Evolutionary conservation across 129 eudicot genomes (phyloP).

Genomic region (Flaveria ramosissima): DNA sequence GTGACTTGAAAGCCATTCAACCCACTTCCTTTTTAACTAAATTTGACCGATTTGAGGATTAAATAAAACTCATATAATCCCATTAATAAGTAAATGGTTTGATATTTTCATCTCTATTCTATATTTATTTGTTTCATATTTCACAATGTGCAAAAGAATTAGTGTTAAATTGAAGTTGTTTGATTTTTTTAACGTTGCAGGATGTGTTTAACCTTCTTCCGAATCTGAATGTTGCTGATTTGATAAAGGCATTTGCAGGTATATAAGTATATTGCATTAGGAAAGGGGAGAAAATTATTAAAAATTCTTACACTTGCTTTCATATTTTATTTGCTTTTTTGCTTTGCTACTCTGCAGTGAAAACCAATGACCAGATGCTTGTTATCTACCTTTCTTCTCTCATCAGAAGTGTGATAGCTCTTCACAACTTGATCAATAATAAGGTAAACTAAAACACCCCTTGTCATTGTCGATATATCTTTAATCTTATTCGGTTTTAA

Average conservation of each 20-base stretch:
- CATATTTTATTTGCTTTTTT: neutral
- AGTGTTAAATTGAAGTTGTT: neutral
- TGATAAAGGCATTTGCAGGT: constrained; percentile 70
- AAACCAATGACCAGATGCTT: constrained; percentile 98
- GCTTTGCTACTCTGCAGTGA: constrained; percentile 55
- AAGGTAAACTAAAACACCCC: constrained; percentile 48
- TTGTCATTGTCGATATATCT: neutral
- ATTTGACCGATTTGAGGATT: neutral
- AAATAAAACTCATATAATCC: neutral
- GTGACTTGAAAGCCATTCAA: neutral
- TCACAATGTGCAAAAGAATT: neutral
- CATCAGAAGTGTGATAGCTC: constrained; percentile 93
- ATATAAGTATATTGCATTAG: neutral
- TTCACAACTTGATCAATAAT: constrained; percentile 94
- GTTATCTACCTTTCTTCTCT: constrained; percentile 92
- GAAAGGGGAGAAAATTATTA: neutral
- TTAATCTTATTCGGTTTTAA: neutral
- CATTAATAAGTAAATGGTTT: neutral
- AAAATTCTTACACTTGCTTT: neutral
- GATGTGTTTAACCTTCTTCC: constrained; percentile 96
- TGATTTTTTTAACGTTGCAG: constrained; percentile 37
- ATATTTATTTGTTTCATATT: neutral
- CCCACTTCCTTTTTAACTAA: neutral
- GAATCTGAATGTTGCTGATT: constrained; percentile 82
- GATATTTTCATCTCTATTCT: neutral